A percentile compares a stretch with the other conserved stretches of the same genome.
Conservation (phyloP, 495 filamentous ascomycete genomes). For the Penicillium maclennaniae region DNA sequence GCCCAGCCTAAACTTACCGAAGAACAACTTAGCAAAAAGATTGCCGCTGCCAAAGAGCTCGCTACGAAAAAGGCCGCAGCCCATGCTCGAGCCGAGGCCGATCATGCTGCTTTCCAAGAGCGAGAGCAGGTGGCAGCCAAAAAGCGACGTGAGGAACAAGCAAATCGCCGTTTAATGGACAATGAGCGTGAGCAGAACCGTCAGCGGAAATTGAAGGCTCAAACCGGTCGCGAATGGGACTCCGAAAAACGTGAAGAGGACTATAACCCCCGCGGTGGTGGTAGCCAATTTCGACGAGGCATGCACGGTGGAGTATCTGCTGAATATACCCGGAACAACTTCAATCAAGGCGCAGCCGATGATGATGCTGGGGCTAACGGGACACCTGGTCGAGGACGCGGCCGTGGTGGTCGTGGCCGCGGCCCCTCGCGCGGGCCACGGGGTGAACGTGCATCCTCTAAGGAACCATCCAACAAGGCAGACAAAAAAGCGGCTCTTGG, state of each 20-base stretch:
- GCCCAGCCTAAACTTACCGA: constrained; percentile 63
- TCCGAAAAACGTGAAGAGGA: constrained; percentile 66
- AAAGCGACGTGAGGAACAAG: constrained; percentile 53
- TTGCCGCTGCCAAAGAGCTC: constrained; percentile 57
- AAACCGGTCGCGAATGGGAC: constrained; percentile 72
- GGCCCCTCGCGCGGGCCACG: constrained; percentile 30
- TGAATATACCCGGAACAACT: constrained; percentile 33
- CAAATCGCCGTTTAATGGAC: constrained; percentile 58
- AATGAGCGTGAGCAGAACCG: constrained; percentile 69
- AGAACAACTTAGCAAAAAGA: constrained; percentile 57
- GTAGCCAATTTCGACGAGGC: constrained; percentile 49
- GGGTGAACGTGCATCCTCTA: constrained; percentile 19
- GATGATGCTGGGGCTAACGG: constrained; percentile 9
- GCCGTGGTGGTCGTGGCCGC: constrained; percentile 33
- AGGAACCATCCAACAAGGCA: constrained; percentile 16
- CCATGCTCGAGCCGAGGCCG: constrained; percentile 63
- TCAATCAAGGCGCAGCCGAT: constrained; percentile 23
- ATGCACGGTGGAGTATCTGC: constrained; percentile 58
- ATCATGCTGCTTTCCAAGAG: constrained; percentile 62
- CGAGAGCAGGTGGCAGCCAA: constrained; percentile 56
- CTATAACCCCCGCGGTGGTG: constrained; percentile 44
- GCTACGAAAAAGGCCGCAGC: constrained; percentile 55
- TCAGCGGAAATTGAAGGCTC: constrained; percentile 62
- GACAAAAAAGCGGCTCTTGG: constrained; percentile 18
- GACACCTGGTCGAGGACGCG: constrained; percentile 19